phyloP scores from a whole-genome alignment of 441 rosid species.

The Flueggea neowawraea region DNA sequence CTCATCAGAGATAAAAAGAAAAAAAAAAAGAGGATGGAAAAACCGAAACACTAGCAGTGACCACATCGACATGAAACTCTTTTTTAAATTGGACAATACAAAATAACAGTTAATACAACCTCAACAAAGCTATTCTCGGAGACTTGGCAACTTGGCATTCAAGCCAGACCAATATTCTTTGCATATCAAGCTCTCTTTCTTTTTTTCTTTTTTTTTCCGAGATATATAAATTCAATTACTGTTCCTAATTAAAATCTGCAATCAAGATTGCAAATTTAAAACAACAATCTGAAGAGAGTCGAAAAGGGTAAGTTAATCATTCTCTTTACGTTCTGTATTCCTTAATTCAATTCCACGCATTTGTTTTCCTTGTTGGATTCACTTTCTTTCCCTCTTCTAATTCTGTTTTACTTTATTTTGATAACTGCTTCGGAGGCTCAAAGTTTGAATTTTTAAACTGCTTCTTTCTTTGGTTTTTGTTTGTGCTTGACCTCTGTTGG shows the following conservation, averaged over 20 bases:
- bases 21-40: background rate
- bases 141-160: slow-evolving; percentile 32
- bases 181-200: background rate
- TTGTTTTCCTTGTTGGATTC: slow-evolving; percentile 3
- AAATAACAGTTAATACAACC: slow-evolving; percentile 24
- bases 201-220: background rate
- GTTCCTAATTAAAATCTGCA: slow-evolving; percentile 3
- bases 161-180: slow-evolving; percentile 25
- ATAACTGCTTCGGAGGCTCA: slow-evolving; percentile 11
- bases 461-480: slow-evolving; percentile 6
- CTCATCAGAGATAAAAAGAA: too few species aligned
- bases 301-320: slow-evolving; percentile 31
- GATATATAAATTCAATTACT: slow-evolving; percentile 6
- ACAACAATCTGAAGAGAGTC: slow-evolving; percentile 16
- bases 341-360: slow-evolving; percentile 7
- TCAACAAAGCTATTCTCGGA: slow-evolving; percentile 35
- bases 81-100: too few species aligned
- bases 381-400: slow-evolving; percentile 7
- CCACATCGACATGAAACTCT: background rate
- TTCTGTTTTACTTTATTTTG: slow-evolving; percentile 11
- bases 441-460: slow-evolving; percentile 20
- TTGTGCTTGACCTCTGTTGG: slow-evolving; percentile 32
- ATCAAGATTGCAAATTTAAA: slow-evolving; percentile 8
- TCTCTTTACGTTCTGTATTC: slow-evolving; percentile 1
- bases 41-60: too few species aligned